Percentiles rank a stretch among this genome's conserved stretches.
These are phyloP conservation scores for Zoysia pacifica DNA, from an alignment of 176 grass and related monocot genomes.

Conservation along the genomic window DNA sequence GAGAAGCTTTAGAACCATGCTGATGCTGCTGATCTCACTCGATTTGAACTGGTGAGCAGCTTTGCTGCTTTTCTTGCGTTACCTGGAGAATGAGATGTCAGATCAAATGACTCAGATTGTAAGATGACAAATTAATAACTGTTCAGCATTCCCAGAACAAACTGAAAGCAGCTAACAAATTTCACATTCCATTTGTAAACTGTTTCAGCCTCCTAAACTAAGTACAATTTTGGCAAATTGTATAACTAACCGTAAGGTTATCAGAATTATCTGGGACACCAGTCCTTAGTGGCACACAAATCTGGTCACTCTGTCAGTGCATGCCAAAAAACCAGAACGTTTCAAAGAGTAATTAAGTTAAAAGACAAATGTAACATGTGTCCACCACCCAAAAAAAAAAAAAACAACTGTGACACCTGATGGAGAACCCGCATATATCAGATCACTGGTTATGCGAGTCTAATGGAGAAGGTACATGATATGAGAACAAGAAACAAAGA, in stretches of 20 bases:
- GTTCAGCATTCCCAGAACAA: slow-evolving; percentile 14
- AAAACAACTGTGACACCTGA: slow-evolving; percentile 11
- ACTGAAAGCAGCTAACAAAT: slow-evolving; percentile 15
- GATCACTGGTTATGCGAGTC: background rate
- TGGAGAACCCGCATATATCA: slow-evolving; percentile 1
- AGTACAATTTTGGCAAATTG: background rate
- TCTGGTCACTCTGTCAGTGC: background rate
- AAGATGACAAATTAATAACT: background rate
- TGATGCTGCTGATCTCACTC: background rate
- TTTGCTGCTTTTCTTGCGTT: slow-evolving; percentile 7
- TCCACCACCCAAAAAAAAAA: background rate
- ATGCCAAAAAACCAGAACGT: background rate
- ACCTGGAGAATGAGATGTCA: slow-evolving; percentile 27
- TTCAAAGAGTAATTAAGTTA: background rate
- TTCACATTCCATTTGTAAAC: background rate
- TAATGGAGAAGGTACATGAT: background rate
- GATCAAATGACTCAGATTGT: slow-evolving; percentile 5
- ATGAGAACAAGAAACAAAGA: slow-evolving; percentile 14
- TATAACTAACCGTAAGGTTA: background rate
- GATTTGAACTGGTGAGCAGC: background rate
- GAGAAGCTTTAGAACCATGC: slow-evolving; percentile 16
- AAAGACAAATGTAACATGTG: background rate
- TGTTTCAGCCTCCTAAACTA: background rate
- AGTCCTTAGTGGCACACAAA: background rate
- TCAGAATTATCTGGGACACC: background rate